Conservation (phyloP, 768 basidiomycete genomes). For the Tulasnella sp. region DNA sequence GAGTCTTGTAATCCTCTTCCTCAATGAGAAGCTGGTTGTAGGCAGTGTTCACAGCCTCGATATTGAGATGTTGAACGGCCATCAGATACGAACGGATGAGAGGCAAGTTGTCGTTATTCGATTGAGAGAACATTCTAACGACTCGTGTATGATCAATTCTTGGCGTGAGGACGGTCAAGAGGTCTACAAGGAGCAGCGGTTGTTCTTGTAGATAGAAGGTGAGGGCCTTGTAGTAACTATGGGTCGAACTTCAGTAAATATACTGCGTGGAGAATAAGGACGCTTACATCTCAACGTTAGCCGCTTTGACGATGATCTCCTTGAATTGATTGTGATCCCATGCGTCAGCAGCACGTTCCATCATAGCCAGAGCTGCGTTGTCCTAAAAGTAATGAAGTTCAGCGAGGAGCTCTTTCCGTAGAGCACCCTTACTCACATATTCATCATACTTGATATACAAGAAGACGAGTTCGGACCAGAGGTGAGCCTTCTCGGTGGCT, state of each 20-base stretch:
- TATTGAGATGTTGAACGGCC: conserved; percentile 89
- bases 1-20: conserved; percentile 96
- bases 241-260: background rate
- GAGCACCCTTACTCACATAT: conserved; percentile 48
- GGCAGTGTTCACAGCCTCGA: conserved; percentile 94
- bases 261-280: background rate
- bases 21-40: conserved; percentile 98
- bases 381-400: conserved; percentile 38
- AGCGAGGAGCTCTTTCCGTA: background rate
- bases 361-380: conserved; percentile 96
- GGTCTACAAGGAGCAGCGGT: conserved; percentile 83
- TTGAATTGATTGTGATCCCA: conserved; percentile 99
- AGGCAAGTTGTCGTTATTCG: conserved; percentile 88
- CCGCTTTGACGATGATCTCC: conserved; percentile 90
- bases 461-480: conserved; percentile 98
- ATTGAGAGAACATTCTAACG: conserved; percentile 72
- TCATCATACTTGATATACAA: conserved; percentile 98
- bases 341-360: conserved; percentile 93
- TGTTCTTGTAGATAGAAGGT: conserved; percentile 92
- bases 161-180: conserved; percentile 81
- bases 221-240: conserved; percentile 85
- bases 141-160: conserved; percentile 93
- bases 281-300: conserved; percentile 89
- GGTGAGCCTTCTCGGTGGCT: conserved; percentile 88
- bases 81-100: conserved; percentile 94